Base-by-base conservation (phyloP, 2,329 filamentous ascomycete genomes). In the Blumeriella jaapii region DNA sequence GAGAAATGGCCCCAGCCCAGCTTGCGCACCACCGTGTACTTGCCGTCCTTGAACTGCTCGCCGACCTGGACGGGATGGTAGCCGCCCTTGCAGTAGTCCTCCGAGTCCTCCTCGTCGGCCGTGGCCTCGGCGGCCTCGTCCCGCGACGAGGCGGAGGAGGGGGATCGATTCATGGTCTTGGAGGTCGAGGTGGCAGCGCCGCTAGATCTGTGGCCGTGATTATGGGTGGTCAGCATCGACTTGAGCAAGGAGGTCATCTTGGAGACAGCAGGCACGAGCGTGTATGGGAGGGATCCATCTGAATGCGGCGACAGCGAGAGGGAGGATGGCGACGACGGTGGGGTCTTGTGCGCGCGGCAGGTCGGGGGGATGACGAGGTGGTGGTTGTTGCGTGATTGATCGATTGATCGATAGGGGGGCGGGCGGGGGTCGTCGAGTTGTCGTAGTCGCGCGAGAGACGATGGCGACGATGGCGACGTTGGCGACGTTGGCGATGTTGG, bases 71-170 rank as follows among this genome's bases (percentile, higher is more conserved):
- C 91, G 2, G 91, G 91, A 57, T 98, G 91, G 61, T 96, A 98
- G 42, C 91, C 91, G 54, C 91, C 91, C 64, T 96, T 96, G 73
- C 89, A 95, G 67, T 98, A 98, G 61, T 98, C 91, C 62, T 96
- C 89, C 30, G 85, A 94, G 61, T 98, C 91, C 63, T 98, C 91
- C 64, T 98, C 91, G 58, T 96, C 91, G 55, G 87, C 89, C 24
- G 89, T 93, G 57, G 91, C 87, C 54, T 95, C 87, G 60, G 81
- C 75, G 50, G 74, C 71, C 58, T 94, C 87, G 61, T 89, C 86
- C 50, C 75, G 78, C 29, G 82, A 83, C 31, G 80, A 80, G 36
- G 83, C 80, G 34, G 80, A 80, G 40, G 83, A 82, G 44, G 85
- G 50, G 9, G 54, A 54, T 40, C 51, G 49, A 39, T 56, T 56